Percentiles rank a stretch among this genome's conserved stretches.
Conservation (phyloP, 2,329 filamentous ascomycete genomes). For the Hymenoscyphus albidus region DNA sequence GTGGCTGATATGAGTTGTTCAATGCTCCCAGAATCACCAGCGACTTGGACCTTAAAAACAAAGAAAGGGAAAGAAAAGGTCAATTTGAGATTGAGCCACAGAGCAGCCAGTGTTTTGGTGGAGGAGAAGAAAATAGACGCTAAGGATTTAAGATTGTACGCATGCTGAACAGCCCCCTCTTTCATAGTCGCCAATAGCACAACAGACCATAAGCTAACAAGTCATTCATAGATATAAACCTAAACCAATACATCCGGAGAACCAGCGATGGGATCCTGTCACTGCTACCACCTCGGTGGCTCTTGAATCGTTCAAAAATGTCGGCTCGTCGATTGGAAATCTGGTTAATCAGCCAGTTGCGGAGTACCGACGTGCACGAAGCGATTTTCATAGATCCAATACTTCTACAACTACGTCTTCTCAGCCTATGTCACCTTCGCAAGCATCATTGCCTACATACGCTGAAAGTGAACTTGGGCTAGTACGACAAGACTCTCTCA, state of each 20-base stretch:
- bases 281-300: slow-evolving; percentile 17
- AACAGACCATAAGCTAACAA: not conserved
- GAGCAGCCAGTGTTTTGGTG: slow-evolving; percentile 18
- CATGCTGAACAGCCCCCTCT: not conserved
- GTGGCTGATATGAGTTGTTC: slow-evolving; percentile 61
- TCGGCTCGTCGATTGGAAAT: slow-evolving; percentile 8
- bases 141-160: slow-evolving; percentile 25
- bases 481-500: not conserved
- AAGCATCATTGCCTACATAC: not conserved
- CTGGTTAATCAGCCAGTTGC: not conserved
- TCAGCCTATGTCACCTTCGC: not conserved
- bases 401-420: not conserved
- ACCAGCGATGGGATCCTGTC: slow-evolving; percentile 29
- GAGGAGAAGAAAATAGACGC: slow-evolving; percentile 17
- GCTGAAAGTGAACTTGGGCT: not conserved
- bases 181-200: not conserved
- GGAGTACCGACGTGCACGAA: slow-evolving; percentile 5
- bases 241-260: slow-evolving; percentile 28
- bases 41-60: slow-evolving; percentile 30
- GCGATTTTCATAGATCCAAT: not conserved
- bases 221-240: slow-evolving; percentile 44
- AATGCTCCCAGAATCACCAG: slow-evolving; percentile 53
- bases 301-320: slow-evolving; percentile 13
- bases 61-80: slow-evolving; percentile 33
- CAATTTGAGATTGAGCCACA: slow-evolving; percentile 5